These are phyloP conservation scores for Astrothelium macrocarpum DNA, from an alignment of 495 filamentous ascomycete species.

Conservation along the genomic window DNA sequence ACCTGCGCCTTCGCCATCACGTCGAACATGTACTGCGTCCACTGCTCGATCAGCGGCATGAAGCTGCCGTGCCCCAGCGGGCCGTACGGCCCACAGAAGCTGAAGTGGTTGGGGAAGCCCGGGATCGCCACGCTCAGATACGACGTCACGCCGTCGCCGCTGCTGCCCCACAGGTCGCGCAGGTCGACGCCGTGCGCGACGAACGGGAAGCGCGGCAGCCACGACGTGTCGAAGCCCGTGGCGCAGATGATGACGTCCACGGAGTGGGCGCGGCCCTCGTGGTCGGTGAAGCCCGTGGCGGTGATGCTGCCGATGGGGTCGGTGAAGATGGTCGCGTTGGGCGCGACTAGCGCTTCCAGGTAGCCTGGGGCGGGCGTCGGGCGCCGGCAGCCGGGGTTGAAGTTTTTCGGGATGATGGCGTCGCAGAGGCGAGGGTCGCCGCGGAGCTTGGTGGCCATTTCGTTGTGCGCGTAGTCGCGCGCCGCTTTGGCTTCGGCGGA, in stretches of 20 bases:
- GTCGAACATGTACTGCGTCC: constrained; percentile 32
- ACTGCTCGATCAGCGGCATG: constrained; percentile 33
- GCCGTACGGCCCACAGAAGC: constrained; percentile 30
- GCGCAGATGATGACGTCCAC: constrained; percentile 34
- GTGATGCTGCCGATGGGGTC: constrained; percentile 25
- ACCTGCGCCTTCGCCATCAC: constrained; percentile 27
- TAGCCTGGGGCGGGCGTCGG: constrained; percentile 33
- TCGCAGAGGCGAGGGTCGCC: constrained; percentile 26
- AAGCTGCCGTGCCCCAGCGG: constrained; percentile 32
- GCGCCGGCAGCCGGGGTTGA: constrained; percentile 32
- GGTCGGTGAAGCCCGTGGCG: constrained; percentile 26
- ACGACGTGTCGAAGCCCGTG: constrained; percentile 35
- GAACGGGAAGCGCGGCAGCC: constrained; percentile 31
- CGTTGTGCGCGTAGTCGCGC: constrained; percentile 24
- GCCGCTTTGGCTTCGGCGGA: constrained; percentile 25
- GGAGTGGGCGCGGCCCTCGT: constrained; percentile 26
- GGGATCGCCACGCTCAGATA: constrained; percentile 29
- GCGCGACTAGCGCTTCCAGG: constrained; percentile 28
- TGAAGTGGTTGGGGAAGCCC: constrained; percentile 30
- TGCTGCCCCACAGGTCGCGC: constrained; percentile 25
- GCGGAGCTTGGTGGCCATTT: constrained; percentile 30
- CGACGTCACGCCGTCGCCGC: constrained; percentile 20
- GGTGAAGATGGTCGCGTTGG: constrained; percentile 30
- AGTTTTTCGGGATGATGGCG: constrained; percentile 31
- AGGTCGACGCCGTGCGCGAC: constrained; percentile 25